phyloP scores from a whole-genome alignment of 2,329 filamentous ascomycete species.

The Aspergillus neoniger region DNA sequence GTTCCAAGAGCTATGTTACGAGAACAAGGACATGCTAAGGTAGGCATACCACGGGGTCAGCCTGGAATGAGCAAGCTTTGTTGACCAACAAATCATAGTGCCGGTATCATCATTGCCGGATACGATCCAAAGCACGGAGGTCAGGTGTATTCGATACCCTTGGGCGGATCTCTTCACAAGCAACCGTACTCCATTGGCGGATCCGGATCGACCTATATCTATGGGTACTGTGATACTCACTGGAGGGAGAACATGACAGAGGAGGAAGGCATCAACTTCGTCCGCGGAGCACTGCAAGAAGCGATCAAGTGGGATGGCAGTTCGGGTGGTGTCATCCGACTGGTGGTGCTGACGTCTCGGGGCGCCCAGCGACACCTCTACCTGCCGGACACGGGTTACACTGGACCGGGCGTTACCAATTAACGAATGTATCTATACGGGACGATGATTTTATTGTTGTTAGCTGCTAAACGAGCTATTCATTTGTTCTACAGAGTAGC shows the following conservation, averaged over 20 bases:
- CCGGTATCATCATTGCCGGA: constrained; percentile 97
- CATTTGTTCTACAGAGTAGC: background rate
- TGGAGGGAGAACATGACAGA: constrained; percentile 96
- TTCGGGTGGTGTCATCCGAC: constrained; percentile 94
- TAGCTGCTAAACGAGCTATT: constrained; percentile 10
- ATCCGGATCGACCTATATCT: constrained; percentile 98
- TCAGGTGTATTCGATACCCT: constrained; percentile 94
- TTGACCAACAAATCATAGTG: constrained; percentile 54
- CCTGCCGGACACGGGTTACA: constrained; percentile 87
- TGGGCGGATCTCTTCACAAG: constrained; percentile 97
- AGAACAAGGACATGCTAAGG: constrained; percentile 93
- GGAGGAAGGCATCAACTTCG: constrained; percentile 84
- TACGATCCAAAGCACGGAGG: constrained; percentile 94
- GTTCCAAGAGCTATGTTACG: constrained; percentile 97
- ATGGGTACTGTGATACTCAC: constrained; percentile 95
- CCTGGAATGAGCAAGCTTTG: background rate
- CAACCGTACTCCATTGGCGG: constrained; percentile 94
- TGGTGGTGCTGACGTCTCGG: constrained; percentile 90
- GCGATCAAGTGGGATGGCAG: constrained; percentile 99
- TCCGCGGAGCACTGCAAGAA: constrained; percentile 86
- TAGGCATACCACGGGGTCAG: constrained; percentile 48
- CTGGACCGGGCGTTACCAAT: constrained; percentile 62
- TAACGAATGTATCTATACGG: constrained; percentile 21
- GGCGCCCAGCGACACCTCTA: constrained; percentile 94
- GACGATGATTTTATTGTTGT: constrained; percentile 18